These are phyloP conservation scores for Posidonia oceanica DNA, from an alignment of 116 monocot species.

Conservation along the genomic window DNA sequence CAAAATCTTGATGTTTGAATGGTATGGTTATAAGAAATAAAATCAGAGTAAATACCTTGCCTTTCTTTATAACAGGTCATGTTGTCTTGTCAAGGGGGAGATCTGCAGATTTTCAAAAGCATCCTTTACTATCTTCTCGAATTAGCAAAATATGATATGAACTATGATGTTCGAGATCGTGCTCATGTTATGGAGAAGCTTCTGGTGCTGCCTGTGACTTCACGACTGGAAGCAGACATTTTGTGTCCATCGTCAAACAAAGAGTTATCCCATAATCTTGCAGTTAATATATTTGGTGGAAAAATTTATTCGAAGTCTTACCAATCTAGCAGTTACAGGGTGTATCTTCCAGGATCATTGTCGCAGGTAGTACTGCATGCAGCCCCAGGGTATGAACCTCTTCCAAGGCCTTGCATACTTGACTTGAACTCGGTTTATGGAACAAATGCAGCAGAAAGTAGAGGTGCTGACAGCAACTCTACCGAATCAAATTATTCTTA, in stretches of 20 bases:
- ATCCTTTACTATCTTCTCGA: constrained; percentile 62
- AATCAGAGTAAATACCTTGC: constrained; percentile 20
- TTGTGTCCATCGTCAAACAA: constrained; percentile 7
- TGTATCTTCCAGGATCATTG: constrained; percentile 91
- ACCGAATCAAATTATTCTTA: constrained; percentile 23
- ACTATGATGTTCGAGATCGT: constrained; percentile 88
- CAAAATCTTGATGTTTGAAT: neutral
- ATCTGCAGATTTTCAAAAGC: constrained; percentile 24
- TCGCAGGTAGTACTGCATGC: constrained; percentile 94
- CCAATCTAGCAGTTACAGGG: constrained; percentile 18
- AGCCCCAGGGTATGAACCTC: constrained; percentile 76
- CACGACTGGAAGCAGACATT: constrained; percentile 12
- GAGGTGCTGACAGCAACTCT: constrained; percentile 6
- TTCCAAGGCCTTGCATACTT: constrained; percentile 74
- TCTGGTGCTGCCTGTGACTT: constrained; percentile 8
- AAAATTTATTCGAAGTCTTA: constrained; percentile 13
- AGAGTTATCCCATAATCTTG: constrained; percentile 18
- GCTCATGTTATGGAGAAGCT: constrained; percentile 58
- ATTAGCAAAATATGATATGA: constrained; percentile 54
- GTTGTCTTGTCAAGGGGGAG: constrained; percentile 26
- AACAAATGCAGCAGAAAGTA: constrained; percentile 8
- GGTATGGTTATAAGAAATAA: neutral
- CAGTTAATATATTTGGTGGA: constrained; percentile 30
- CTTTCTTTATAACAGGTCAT: constrained; percentile 11
- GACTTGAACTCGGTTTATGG: constrained; percentile 11